These are phyloP conservation scores for Penicillium flavigenum DNA, from an alignment of 495 filamentous ascomycete species.

Conservation along the genomic window DNA sequence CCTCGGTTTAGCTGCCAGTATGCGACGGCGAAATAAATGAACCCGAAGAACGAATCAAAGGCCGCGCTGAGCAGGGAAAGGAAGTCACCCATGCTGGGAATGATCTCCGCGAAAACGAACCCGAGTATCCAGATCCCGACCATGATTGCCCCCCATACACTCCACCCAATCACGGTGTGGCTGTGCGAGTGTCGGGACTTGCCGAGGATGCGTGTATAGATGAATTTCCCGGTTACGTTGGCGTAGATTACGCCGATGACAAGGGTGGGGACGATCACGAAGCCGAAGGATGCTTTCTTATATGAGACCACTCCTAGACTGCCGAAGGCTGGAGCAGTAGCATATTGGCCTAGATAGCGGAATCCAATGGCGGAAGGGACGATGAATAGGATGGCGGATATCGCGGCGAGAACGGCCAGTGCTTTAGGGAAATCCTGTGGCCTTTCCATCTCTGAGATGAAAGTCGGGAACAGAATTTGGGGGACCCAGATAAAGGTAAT, in stretches of 20 bases:
- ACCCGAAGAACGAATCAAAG: constrained; percentile 41
- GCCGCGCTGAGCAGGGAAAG: constrained; percentile 51
- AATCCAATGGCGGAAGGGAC: constrained; percentile 55
- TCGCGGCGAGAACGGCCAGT: constrained; percentile 44
- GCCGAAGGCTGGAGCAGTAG: constrained; percentile 52
- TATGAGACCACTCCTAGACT: constrained; percentile 44
- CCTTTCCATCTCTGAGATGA: constrained; percentile 58
- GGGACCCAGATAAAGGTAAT: constrained; percentile 50
- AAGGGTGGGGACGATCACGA: constrained; percentile 48
- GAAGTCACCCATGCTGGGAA: constrained; percentile 53
- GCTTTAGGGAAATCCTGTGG: constrained; percentile 58
- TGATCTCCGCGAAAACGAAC: constrained; percentile 51
- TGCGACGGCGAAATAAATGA: constrained; percentile 48
- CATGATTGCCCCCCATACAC: constrained; percentile 47
- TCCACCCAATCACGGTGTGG: constrained; percentile 51
- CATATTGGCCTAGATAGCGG: constrained; percentile 50
- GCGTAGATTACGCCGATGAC: constrained; percentile 54
- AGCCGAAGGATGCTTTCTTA: constrained; percentile 50
- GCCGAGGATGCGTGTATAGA: constrained; percentile 51
- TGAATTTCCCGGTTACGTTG: constrained; percentile 52
- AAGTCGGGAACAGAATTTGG: constrained; percentile 55
- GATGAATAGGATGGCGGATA: constrained; percentile 53
- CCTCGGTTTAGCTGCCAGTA: constrained; percentile 50
- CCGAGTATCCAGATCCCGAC: constrained; percentile 44
- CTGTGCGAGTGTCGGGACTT: constrained; percentile 47